Conservation (phyloP, 1,284 basidiomycete species). For the Ceratobasidium sp. region DNA sequence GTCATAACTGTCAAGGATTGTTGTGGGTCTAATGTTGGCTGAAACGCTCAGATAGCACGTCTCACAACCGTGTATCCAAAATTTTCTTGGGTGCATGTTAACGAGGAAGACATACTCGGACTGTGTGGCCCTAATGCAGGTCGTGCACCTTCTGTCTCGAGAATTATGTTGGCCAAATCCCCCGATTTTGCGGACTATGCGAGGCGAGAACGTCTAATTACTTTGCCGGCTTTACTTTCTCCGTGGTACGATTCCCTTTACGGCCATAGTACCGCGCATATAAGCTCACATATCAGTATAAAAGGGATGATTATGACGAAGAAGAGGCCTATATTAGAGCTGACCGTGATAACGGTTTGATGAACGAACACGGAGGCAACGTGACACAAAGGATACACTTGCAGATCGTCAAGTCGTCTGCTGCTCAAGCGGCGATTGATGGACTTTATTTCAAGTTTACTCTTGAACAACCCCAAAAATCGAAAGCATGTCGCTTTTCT, state of each 20-base stretch:
- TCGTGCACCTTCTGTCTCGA: not conserved
- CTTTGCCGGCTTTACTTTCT: not conserved
- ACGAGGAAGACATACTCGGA: not conserved
- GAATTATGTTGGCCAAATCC: not conserved
- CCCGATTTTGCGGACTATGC: not conserved
- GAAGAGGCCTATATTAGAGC: conserved; percentile 38
- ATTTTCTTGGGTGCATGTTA: conserved; percentile 18
- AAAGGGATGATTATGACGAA: conserved; percentile 36
- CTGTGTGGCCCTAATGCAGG: not conserved
- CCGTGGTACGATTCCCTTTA: conserved; percentile 8
- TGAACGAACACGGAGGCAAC: conserved; percentile 34
- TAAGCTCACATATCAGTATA: not conserved
- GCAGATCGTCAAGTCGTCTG: not conserved
- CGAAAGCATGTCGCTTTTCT: conserved; percentile 43
- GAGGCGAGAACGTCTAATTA: not conserved
- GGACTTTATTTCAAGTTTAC: conserved; percentile 28
- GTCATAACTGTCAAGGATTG: not conserved
- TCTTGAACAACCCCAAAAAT: conserved; percentile 32
- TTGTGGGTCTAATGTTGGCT: not conserved
- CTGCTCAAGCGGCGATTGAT: not conserved
- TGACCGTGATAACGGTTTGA: not conserved
- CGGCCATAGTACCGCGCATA: not conserved
- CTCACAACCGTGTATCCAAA: not conserved
- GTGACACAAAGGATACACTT: conserved; percentile 41
- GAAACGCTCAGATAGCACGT: conserved; percentile 12